These are phyloP conservation scores for Neltuma alba DNA, from an alignment of 306 rosid species.

Conservation along the genomic window DNA sequence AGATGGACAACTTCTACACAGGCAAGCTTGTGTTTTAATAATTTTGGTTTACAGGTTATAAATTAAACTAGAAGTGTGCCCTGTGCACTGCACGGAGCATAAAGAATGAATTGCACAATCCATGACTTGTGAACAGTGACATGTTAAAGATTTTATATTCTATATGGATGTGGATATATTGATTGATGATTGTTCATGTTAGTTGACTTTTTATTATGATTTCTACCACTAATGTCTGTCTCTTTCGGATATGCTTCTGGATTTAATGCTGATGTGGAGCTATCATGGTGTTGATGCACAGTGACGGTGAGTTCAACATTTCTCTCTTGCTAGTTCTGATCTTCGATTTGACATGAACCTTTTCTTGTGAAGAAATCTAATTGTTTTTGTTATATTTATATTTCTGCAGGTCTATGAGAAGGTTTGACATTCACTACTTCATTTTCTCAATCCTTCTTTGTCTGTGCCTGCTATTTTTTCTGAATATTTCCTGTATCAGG, in stretches of 20 bases:
- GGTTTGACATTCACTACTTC: slow-evolving; percentile 52
- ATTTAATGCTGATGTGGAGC: slow-evolving; percentile 51
- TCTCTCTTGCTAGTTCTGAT: slow-evolving; percentile 8
- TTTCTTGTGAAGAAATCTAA: slow-evolving; percentile 38
- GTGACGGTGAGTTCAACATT: slow-evolving; percentile 79
- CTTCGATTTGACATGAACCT: slow-evolving; percentile 10
- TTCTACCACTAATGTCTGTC: slow-evolving; percentile 43
- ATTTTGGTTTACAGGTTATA: slow-evolving; percentile 27
- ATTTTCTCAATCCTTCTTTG: slow-evolving; percentile 31
- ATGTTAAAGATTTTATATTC: not conserved
- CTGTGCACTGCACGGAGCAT: not conserved
- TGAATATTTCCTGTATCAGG: slow-evolving; percentile 60
- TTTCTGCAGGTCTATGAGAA: slow-evolving; percentile 94
- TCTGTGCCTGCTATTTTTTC: slow-evolving; percentile 36
- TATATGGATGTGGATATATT: not conserved
- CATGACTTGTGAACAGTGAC: not conserved
- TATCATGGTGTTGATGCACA: slow-evolving; percentile 55
- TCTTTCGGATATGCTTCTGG: slow-evolving; percentile 42
- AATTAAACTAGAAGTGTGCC: not conserved
- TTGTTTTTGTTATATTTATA: slow-evolving; percentile 31
- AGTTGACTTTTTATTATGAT: slow-evolving; percentile 26
- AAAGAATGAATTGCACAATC: not conserved
- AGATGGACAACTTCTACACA: slow-evolving; percentile 99
- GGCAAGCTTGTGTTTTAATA: slow-evolving; percentile 53
- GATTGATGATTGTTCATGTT: not conserved